Evolutionary conservation across 2,329 filamentous ascomycete species (phyloP), one percentile per base, ranked within the genome.

Genomic region (Parafenestella ontariensis): DNA sequence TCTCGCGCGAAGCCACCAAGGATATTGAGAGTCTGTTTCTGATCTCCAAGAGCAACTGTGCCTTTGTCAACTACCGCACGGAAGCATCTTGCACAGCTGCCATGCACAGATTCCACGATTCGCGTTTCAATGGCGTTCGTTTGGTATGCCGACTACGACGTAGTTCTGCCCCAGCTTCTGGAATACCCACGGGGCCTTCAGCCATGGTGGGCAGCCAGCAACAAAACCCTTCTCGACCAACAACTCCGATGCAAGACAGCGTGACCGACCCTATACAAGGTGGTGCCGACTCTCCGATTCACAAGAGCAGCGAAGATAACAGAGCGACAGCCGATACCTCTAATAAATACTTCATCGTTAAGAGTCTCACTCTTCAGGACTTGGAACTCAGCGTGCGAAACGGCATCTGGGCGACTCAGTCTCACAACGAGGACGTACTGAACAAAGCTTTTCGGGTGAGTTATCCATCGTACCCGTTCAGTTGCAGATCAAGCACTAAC

Each of bases 11-110:
- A 61, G 88, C 91, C 0, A 84, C 83, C 0, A 85, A 82, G 37
- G 85, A 92, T 1, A 86, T 98, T 20, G 90, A 96, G 72, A 96
- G 92, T 42, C 80, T 98, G 0, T 97, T 98, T 64, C 79, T 98
- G 31, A 98, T 98, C 36, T 94, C 93, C 0, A 97, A 97, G 75
- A 97, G 93, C 73, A 97, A 97, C 71, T 98, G 94, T 70, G 94
- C 93, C 0, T 98, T 98, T 78, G 92, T 96, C 61, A 98, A 98
- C 70, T 98, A 96, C 74, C 90, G 88, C 59, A 89, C 91, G 46
- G 92, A 96, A 66, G 78, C 81, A 3, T 86, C 87, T 5, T 97
- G 92, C 70, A 78, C 85, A 6, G 82, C 85, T 8, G 94, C 94
- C 0, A 91, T 96, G 79, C 84, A 87, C 41, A 87, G 91, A 62